These are phyloP conservation scores for Chaetomiaceae sp. DNA, from an alignment of 2,329 filamentous ascomycete genomes.

Conservation along the genomic window DNA sequence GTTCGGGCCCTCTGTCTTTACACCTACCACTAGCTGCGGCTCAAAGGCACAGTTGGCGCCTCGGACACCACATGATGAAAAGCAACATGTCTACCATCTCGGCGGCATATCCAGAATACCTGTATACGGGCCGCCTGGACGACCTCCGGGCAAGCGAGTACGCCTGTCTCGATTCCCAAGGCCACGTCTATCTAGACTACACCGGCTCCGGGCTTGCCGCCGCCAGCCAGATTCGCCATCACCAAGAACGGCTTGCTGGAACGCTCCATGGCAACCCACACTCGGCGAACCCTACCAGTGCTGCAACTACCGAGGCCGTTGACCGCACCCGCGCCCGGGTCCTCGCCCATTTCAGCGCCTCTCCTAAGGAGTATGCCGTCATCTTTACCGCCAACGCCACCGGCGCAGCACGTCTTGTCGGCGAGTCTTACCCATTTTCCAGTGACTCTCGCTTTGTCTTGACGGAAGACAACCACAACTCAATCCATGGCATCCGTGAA, in stretches of 20 bases:
- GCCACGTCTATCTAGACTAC: constrained; percentile 40
- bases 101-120: constrained; percentile 32
- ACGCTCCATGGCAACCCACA: constrained; percentile 38
- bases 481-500: constrained; percentile 36
- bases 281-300: constrained; percentile 36
- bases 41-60: too few relatives aligned
- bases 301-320: constrained; percentile 32
- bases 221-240: constrained; percentile 30
- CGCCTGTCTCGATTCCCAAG: constrained; percentile 34
- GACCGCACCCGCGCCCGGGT: constrained; percentile 31
- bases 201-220: constrained; percentile 36
- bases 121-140: constrained; percentile 30
- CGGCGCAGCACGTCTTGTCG: constrained; percentile 36
- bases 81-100: constrained; percentile 14
- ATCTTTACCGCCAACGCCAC: constrained; percentile 40
- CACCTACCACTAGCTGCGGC: too few relatives aligned
- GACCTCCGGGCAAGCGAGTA: constrained; percentile 33
- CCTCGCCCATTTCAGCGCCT: constrained; percentile 33
- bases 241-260: constrained; percentile 29
- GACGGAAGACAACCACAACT: constrained; percentile 41
- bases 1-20: too few relatives aligned
- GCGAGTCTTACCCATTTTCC: constrained; percentile 36
- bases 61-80: too few relatives aligned
- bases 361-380: constrained; percentile 35
- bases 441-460: constrained; percentile 29